Evolutionary conservation across 345 rosid genomes (phyloP), one percentile per base, ranked within the genome.

Genomic region (Punica granatum): DNA sequence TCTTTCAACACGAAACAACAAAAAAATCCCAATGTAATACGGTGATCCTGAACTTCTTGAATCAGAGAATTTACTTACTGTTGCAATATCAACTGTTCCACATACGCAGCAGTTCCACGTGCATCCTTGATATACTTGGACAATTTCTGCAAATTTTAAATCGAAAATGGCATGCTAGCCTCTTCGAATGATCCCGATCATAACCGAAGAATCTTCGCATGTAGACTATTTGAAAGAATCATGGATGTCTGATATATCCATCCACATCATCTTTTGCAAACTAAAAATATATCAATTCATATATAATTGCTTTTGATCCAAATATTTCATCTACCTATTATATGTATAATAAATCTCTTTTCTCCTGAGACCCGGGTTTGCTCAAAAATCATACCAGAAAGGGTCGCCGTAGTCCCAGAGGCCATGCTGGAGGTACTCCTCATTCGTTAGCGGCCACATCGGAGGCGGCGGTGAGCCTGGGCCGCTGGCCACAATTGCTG

Each of bases 321-420:
- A n/a, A 37, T 37, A 37, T 4, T 37, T 4, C 11, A 26, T 56
- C 6, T 18, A 19, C 19, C 3, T 44, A 44, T 37, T 10, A 10
- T 44, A 44, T 44, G 16, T 26, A 28, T 56, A 11, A 37, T 37
- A 37, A 37, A 37, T 37, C 11, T 37, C 41, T 37, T 37, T 11
- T 37, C 41, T 37, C 41, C 5, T 37, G 41, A 11, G 41, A 37
- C 11, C 6, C 11, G 41, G 41, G 11, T 37, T 5, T 5, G 34
- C 64, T 82, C 79, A 83, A 64, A 87, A 78, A 81, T 85, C 90
- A 53, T 80, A 83, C 37, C 78, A 73, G 72, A 79, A 79, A 12
- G 86, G 81, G 73, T 90, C 90, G 21, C 71, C 72, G 71, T 84
- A 79, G 68, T 88, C 97, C 89, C 92, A 86, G 60, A 88, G 71